A percentile compares a stretch with the other conserved stretches of the same genome.
phyloP scores from a whole-genome alignment of 1,284 basidiomycete genomes.

The Cryptococcus deneoformans region DNA sequence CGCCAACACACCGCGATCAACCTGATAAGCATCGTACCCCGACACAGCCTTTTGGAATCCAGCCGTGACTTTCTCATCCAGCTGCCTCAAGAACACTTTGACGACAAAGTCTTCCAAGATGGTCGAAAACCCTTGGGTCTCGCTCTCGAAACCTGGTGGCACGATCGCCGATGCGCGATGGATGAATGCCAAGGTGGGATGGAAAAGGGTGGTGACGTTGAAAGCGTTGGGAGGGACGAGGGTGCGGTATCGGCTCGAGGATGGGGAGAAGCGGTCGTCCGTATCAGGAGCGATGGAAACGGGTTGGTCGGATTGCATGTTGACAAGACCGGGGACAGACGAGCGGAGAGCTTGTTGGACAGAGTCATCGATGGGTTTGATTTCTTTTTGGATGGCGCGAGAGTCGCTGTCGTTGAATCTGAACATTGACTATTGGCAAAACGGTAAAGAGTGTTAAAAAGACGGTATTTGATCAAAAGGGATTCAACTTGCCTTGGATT shows the following conservation, averaged over 20 bases:
- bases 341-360: conserved; percentile 80
- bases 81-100: conserved; percentile 86
- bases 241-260: conserved; percentile 74
- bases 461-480: too few relatives aligned
- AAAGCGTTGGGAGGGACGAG: conserved; percentile 91
- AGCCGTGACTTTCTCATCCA: conserved; percentile 89
- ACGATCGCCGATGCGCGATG: conserved; percentile 65
- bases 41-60: conserved; percentile 84
- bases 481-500: conserved; percentile 69
- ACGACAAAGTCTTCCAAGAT: conserved; percentile 88
- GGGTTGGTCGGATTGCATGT: conserved; percentile 21
- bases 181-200: conserved; percentile 85
- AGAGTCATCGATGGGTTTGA: conserved; percentile 78
- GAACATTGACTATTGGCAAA: conserved; percentile 66
- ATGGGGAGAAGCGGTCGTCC: conserved; percentile 66
- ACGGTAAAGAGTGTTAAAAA: too few relatives aligned
- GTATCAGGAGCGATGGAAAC: conserved; percentile 46
- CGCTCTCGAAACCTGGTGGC: conserved; percentile 66
- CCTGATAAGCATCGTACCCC: conserved; percentile 76
- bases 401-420: conserved; percentile 83
- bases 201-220: conserved; percentile 90
- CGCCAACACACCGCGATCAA: conserved; percentile 22
- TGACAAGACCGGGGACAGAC: conserved; percentile 89
- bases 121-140: conserved; percentile 64
- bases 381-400: conserved; percentile 64